Conservation (phyloP, 805 yeast species). For the Kurtzmaniella cleridarum region DNA sequence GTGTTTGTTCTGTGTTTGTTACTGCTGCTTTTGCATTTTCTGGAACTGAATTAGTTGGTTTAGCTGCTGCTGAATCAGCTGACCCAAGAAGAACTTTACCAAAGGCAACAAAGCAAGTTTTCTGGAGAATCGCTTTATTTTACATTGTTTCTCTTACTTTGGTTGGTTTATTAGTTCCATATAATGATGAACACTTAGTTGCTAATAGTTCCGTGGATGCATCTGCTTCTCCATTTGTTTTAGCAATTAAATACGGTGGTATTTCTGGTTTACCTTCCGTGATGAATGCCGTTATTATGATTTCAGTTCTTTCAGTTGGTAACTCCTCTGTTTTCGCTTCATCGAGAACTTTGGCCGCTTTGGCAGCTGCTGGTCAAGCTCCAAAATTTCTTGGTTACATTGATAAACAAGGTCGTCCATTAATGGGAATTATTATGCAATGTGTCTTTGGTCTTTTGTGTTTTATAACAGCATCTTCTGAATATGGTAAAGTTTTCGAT, state of each 20-base stretch:
- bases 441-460: constrained; percentile 38
- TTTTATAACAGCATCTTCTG: constrained; percentile 26
- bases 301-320: constrained; percentile 38
- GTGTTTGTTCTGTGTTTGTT: constrained; percentile 34
- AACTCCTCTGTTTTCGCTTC: constrained; percentile 37
- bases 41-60: constrained; percentile 37
- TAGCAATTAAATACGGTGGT: constrained; percentile 28
- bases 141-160: constrained; percentile 41
- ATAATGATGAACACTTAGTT: constrained; percentile 24
- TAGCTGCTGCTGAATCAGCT: constrained; percentile 37
- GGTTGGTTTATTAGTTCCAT: constrained; percentile 53
- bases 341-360: constrained; percentile 41
- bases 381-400: constrained; percentile 40
- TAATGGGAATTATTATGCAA: constrained; percentile 37
- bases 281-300: constrained; percentile 36
- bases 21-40: constrained; percentile 39
- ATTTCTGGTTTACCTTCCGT: constrained; percentile 35
- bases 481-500: constrained; percentile 32
- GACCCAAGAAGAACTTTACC: constrained; percentile 35
- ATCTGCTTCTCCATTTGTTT: constrained; percentile 26
- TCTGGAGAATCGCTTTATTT: constrained; percentile 38
- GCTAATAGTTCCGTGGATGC: constrained; percentile 14
- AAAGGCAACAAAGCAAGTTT: constrained; percentile 37
- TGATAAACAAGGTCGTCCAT: constrained; percentile 48
- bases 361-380: constrained; percentile 42